phyloP scores from a whole-genome alignment of 1,139 yeast genomes.

The Geotrichum bryndzae region DNA sequence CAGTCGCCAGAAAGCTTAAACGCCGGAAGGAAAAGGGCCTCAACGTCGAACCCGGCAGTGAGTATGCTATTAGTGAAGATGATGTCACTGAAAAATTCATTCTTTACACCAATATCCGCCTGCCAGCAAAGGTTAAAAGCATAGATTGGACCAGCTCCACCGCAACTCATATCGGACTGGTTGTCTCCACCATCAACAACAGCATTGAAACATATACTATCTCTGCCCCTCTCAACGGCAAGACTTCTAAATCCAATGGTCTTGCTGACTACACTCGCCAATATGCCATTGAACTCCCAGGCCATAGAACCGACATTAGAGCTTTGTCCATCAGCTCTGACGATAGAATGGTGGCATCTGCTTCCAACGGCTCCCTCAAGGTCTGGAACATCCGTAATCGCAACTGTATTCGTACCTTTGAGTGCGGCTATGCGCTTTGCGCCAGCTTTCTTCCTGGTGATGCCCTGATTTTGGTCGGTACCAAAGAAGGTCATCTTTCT shows the following conservation, averaged over 20 bases:
- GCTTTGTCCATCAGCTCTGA: constrained; percentile 78
- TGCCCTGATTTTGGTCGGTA: constrained; percentile 79
- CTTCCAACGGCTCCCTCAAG: constrained; percentile 83
- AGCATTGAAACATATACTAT: constrained; percentile 64
- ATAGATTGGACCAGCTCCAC: constrained; percentile 32
- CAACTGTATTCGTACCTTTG: constrained; percentile 78
- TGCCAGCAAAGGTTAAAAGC: constrained; percentile 33
- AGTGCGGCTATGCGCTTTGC: constrained; percentile 81
- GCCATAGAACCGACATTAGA: constrained; percentile 87
- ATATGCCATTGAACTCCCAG: constrained; percentile 63
- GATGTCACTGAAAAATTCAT: constrained; percentile 30
- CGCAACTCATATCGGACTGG: constrained; percentile 7
- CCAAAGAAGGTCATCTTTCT: constrained; percentile 79
- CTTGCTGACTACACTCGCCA: constrained; percentile 48
- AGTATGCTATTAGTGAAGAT: constrained; percentile 42
- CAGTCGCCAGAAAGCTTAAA: constrained; percentile 70
- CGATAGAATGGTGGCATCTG: constrained; percentile 74
- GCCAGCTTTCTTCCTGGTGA: constrained; percentile 89
- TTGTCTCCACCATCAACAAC: constrained; percentile 51
- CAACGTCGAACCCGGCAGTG: constrained; percentile 52
- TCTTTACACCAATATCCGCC: constrained; percentile 32
- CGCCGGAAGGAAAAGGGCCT: constrained; percentile 68
- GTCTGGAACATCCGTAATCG: constrained; percentile 77
- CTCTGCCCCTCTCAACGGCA: constrained; percentile 43
- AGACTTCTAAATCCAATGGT: constrained; percentile 39